Evolutionary conservation across 768 basidiomycete genomes (phyloP).

Genomic region (Panaeolus papilionaceus): DNA sequence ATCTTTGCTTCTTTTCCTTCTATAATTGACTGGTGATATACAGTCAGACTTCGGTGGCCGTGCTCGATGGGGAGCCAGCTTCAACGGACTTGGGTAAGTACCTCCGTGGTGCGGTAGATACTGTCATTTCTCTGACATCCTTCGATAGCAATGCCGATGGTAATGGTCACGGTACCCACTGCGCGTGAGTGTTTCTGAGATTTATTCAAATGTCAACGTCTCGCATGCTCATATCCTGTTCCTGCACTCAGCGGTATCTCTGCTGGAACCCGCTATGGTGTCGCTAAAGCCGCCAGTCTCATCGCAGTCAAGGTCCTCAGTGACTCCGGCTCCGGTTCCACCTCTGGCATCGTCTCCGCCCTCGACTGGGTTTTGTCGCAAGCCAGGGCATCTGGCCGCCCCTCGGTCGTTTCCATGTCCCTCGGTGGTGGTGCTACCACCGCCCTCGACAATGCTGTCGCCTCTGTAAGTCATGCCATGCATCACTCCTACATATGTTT

Average conservation of each 20-base stretch:
- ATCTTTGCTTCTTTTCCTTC: conserved; percentile 2
- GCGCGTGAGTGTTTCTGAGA: conserved; percentile 30
- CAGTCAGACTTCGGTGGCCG: conserved; percentile 29
- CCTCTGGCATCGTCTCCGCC: conserved; percentile 28
- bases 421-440: conserved; percentile 35
- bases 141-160: conserved; percentile 33
- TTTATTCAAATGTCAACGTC: not conserved
- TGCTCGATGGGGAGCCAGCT: conserved; percentile 30
- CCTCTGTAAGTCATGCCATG: conserved; percentile 22
- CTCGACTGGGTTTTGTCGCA: conserved; percentile 35
- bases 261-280: conserved; percentile 23
- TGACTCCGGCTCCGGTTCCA: conserved; percentile 5
- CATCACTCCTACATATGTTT: not conserved
- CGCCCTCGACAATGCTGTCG: conserved; percentile 39
- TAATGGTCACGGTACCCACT: conserved; percentile 48
- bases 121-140: conserved; percentile 11
- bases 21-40: conserved; percentile 18
- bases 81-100: conserved; percentile 31
- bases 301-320: conserved; percentile 30
- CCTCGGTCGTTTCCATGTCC: conserved; percentile 40
- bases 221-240: not conserved
- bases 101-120: not conserved
- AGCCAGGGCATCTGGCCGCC: conserved; percentile 26
- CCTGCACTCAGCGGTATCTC: conserved; percentile 20
- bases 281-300: conserved; percentile 27